Conservation (phyloP, 23 red algal species). For the Gracilariopsis chorda region DNA sequence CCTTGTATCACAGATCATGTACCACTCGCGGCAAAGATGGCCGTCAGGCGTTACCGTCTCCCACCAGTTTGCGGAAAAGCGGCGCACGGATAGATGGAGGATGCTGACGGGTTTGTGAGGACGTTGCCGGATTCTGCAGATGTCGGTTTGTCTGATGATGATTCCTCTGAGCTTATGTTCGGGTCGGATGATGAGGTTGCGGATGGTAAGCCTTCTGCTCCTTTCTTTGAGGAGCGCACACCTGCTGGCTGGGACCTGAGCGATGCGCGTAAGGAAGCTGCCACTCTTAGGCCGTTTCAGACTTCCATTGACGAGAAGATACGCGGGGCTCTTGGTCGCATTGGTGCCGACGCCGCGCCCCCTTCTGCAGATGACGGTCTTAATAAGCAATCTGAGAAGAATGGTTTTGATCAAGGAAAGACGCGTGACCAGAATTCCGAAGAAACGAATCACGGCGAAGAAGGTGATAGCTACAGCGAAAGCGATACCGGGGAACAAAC, state of each 20-base stretch:
- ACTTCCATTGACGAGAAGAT: constrained; percentile 48
- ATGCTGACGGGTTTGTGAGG: constrained; percentile 57
- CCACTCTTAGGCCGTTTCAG: constrained; percentile 43
- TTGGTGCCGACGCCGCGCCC: too few relatives aligned
- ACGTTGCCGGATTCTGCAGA: constrained; percentile 19
- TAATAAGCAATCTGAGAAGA: too few relatives aligned
- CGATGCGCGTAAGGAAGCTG: constrained; percentile 13
- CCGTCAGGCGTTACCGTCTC: too few relatives aligned
- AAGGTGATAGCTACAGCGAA: too few relatives aligned
- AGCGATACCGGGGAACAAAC: background rate
- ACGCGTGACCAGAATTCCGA: background rate
- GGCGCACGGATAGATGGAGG: too few relatives aligned
- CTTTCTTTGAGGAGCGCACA: background rate
- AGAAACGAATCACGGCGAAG: too few relatives aligned
- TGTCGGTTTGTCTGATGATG: constrained; percentile 2
- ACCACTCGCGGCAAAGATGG: too few relatives aligned
- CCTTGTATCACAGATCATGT: too few relatives aligned
- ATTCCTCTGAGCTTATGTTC: constrained; percentile 32
- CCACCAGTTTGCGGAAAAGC: too few relatives aligned
- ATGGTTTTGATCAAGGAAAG: background rate
- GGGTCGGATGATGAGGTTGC: constrained; percentile 1
- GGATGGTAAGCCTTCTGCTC: background rate
- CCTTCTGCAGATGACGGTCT: background rate
- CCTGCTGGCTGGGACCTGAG: constrained; percentile 26
- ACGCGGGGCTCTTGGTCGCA: background rate